Conservation (phyloP, 805 yeast species). For the Metschnikowia santaceciliae region DNA sequence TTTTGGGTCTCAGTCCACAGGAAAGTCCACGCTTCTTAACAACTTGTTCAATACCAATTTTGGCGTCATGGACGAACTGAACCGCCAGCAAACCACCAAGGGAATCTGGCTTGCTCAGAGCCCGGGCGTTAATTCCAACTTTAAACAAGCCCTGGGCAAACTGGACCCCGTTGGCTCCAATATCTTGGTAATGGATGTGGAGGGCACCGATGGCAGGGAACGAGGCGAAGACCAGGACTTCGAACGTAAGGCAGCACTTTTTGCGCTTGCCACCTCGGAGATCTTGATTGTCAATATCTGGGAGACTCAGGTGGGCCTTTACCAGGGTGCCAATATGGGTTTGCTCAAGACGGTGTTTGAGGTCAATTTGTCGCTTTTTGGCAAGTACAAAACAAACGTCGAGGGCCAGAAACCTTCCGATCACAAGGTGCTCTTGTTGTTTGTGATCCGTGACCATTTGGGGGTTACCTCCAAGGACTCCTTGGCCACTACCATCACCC, state of each 20-base stretch:
- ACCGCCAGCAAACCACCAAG: slow-evolving; percentile 76
- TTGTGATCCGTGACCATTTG: slow-evolving; percentile 89
- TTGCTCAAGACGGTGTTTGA: slow-evolving; percentile 92
- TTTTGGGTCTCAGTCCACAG: slow-evolving; percentile 96
- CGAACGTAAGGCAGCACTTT: slow-evolving; percentile 92
- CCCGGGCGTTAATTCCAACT: slow-evolving; percentile 25
- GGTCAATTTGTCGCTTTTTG: slow-evolving; percentile 84
- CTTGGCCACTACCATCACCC: slow-evolving; percentile 61
- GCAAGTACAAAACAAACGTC: slow-evolving; percentile 35
- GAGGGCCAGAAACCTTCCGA: slow-evolving; percentile 21
- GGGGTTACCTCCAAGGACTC: slow-evolving; percentile 81
- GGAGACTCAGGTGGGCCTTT: slow-evolving; percentile 96
- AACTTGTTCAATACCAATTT: slow-evolving; percentile 74
- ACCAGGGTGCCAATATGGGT: slow-evolving; percentile 98
- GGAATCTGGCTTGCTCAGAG: slow-evolving; percentile 45
- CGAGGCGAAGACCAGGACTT: slow-evolving; percentile 98
- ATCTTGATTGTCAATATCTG: slow-evolving; percentile 88
- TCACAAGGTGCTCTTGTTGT: slow-evolving; percentile 66
- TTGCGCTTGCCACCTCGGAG: slow-evolving; percentile 90
- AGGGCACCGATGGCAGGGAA: slow-evolving; percentile 97
- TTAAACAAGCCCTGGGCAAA: background rate
- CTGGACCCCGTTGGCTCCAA: slow-evolving; percentile 20
- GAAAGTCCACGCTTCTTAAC: slow-evolving; percentile 89
- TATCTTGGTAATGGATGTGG: slow-evolving; percentile 90
- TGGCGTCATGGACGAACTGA: slow-evolving; percentile 87